Evolutionary conservation across 352 stramenopile species (phyloP), one percentile per base, ranked within the genome.

Genomic region (Globisporangium nagaii): DNA sequence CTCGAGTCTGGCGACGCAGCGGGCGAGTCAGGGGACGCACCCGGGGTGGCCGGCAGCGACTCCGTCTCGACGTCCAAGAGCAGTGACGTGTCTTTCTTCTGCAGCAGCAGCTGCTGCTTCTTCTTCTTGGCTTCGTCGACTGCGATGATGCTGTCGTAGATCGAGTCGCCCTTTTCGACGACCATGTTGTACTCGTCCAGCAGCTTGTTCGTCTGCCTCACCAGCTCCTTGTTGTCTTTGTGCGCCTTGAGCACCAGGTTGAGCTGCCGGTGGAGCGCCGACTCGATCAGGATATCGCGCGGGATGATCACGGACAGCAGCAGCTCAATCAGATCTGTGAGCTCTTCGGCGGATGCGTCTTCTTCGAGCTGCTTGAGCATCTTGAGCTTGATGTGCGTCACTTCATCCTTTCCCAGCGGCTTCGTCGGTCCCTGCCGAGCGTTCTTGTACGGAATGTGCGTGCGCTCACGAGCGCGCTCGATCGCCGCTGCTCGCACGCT

Each of bases 151-250:
- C 52, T 42, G 15, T 55, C 65, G 15, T 48, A 41, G 20, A 53
- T 27, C 20, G 53, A 47, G 25, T 75, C 73, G 5, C 57, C 61
- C 45, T 75, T 71, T 37, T 88, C 77, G 44, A 88, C 71, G 53
- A 90, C 85, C n/a, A 61, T 68, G 44, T 86, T 77, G 61, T 90
- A 90, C 39, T 90, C 78, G 41, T 94, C 84, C 49, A 86, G 63
- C 22, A 94, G 59, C 45, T 86, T 86, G 52, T 79, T 90, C 12
- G 84, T 90, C 47, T 90, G 79, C 34, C 81, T 80, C 27, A 92
- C 78, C 37, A 94, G 66, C 50, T 94, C 84, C 63, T 90, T 90
- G 74, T 92, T 90, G 63, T 94, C 81, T 40, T 90, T 87, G 57
- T 92, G 78, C 11, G 81, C 79, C 46, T 90, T 86, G 22, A 88